Evolutionary conservation across 1,139 yeast species (phyloP).

Genomic region (Saccharomycopsis hybrid): DNA sequence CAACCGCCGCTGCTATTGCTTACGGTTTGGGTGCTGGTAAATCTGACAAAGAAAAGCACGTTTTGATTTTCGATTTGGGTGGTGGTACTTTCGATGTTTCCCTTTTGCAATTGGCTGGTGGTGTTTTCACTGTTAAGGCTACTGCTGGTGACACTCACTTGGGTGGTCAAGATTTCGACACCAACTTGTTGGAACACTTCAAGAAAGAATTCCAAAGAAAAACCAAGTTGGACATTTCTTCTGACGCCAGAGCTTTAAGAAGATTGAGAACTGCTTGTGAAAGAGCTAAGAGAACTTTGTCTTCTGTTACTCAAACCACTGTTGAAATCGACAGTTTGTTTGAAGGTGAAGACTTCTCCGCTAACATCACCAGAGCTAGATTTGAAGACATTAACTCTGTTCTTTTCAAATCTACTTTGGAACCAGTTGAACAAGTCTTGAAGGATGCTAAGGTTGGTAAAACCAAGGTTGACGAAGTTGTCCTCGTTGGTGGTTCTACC

Average conservation of each 20-base stretch:
- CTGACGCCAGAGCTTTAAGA: conserved; percentile 93
- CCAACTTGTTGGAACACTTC: conserved; percentile 92
- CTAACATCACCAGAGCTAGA: conserved; percentile 98
- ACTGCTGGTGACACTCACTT: conserved; percentile 99
- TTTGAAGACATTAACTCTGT: conserved; percentile 96
- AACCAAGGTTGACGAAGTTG: conserved; percentile 89
- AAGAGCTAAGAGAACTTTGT: conserved; percentile 98
- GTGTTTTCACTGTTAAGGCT: conserved; percentile 98
- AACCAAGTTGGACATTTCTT: conserved; percentile 88
- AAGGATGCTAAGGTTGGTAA: conserved; percentile 91
- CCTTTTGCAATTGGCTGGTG: conserved; percentile 92
- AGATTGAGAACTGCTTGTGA: conserved; percentile 99
- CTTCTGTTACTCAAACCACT: conserved; percentile 94
- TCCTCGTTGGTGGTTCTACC: conserved; percentile 99
- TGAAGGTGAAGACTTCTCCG: conserved; percentile 96
- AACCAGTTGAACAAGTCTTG: conserved; percentile 97
- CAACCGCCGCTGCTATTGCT: conserved; percentile 98
- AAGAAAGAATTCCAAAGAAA: conserved; percentile 94
- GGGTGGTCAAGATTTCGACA: conserved; percentile 99
- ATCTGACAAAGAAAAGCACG: conserved; percentile 81
- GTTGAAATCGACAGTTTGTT: conserved; percentile 94
- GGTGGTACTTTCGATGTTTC: conserved; percentile 99
- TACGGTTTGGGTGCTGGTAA: conserved; percentile 97
- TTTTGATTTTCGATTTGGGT: conserved; percentile 92
- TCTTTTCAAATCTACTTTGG: conserved; percentile 92